These are phyloP conservation scores for Alternaria ethzedia DNA, from an alignment of 2,329 filamentous ascomycete genomes.

Conservation along the genomic window DNA sequence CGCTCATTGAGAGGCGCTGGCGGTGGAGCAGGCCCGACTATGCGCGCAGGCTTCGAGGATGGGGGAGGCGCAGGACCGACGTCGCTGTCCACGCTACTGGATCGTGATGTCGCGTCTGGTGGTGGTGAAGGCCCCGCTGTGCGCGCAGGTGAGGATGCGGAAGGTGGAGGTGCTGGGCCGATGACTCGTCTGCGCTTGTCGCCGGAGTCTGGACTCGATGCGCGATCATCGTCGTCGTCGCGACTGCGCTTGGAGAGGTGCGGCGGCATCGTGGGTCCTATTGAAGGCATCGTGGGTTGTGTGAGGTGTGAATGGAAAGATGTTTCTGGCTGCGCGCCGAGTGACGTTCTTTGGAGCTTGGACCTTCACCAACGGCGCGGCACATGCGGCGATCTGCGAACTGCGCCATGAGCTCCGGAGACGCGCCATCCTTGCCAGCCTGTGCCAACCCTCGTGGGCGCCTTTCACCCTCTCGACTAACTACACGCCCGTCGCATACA, in stretches of 20 bases:
- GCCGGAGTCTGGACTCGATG: conserved; percentile 48
- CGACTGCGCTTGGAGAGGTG: conserved; percentile 64
- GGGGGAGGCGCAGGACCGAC: conserved; percentile 52
- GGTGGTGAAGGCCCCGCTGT: conserved; percentile 61
- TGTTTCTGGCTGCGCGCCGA: neutral
- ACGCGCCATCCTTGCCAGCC: neutral
- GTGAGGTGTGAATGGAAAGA: conserved; percentile 18
- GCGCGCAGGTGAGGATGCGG: conserved; percentile 38
- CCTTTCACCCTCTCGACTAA: neutral
- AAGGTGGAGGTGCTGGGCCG: conserved; percentile 63
- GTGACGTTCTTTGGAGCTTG: conserved; percentile 29
- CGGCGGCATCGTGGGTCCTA: conserved; percentile 73
- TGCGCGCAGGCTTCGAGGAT: conserved; percentile 46
- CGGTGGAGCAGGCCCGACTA: conserved; percentile 62
- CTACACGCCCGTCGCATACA: neutral
- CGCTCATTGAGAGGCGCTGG: conserved; percentile 57
- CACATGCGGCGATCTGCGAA: conserved; percentile 17
- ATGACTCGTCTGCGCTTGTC: conserved; percentile 61
- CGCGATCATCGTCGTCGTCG: conserved; percentile 52
- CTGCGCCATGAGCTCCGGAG: conserved; percentile 21
- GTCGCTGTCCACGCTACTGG: conserved; percentile 37
- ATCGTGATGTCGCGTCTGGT: conserved; percentile 45
- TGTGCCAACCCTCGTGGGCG: neutral
- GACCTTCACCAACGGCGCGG: conserved; percentile 24
- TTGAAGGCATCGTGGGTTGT: conserved; percentile 64